Percentiles rank a stretch among this genome's conserved stretches.
phyloP scores from a whole-genome alignment of 306 rosid species.

The Trifolium dubium region DNA sequence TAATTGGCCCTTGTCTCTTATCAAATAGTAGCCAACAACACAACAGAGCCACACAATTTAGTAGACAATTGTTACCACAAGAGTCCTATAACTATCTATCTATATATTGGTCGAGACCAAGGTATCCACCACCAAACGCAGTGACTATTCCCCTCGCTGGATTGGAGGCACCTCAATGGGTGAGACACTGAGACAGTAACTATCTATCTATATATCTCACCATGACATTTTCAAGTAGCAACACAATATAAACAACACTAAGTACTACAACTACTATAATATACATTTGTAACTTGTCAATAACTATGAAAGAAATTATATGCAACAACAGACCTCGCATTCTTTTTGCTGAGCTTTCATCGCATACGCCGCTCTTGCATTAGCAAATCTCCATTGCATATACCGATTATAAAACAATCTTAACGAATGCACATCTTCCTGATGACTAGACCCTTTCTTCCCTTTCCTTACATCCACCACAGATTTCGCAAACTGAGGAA shows the following conservation, averaged over 20 bases:
- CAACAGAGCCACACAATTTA: neutral
- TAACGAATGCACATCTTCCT: conserved; percentile 64
- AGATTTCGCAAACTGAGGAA: conserved; percentile 57
- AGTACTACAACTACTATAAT: neutral
- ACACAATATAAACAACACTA: neutral
- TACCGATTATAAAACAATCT: conserved; percentile 68
- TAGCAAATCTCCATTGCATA: conserved; percentile 82
- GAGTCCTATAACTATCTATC: neutral
- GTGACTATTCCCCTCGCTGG: no score
- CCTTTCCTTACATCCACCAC: conserved; percentile 57
- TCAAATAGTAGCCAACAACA: conserved; percentile 17
- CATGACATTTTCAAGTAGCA: neutral
- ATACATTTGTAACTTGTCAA: neutral
- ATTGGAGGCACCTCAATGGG: no score
- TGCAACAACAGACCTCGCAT: conserved; percentile 57
- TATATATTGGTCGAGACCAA: no score
- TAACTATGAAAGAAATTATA: neutral
- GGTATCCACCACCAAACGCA: no score
- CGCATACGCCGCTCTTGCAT: conserved; percentile 58
- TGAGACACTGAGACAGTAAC: no score
- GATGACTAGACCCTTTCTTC: conserved; percentile 65
- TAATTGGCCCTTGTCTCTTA: conserved; percentile 19
- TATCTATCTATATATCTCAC: neutral
- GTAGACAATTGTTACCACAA: neutral
- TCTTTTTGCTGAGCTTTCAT: conserved; percentile 64